These are phyloP conservation scores for Cyanodermella asteris DNA, from an alignment of 2,329 filamentous ascomycete genomes.

Conservation along the genomic window DNA sequence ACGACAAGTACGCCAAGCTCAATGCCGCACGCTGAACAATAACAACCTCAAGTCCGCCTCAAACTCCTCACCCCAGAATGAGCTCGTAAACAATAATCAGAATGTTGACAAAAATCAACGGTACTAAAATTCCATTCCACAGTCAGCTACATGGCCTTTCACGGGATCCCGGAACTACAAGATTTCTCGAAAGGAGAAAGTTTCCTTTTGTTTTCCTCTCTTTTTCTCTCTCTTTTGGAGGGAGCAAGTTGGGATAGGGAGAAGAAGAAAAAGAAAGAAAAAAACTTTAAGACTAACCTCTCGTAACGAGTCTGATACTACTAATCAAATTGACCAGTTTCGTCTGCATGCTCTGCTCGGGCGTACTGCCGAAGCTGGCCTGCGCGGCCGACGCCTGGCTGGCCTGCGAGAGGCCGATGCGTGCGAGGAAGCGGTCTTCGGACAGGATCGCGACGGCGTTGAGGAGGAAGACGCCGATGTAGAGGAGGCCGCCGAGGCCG, in stretches of 20 bases:
- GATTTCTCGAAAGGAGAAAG: too few species aligned
- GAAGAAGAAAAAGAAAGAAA: background rate
- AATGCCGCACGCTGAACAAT: too few species aligned
- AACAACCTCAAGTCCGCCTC: too few species aligned
- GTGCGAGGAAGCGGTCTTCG: slow-evolving; percentile 79
- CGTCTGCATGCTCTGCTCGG: slow-evolving; percentile 53
- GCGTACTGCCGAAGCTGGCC: slow-evolving; percentile 50
- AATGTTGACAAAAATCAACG: slow-evolving; percentile 63
- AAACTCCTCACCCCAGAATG: slow-evolving; percentile 39
- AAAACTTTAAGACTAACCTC: too few species aligned
- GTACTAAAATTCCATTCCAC: slow-evolving; percentile 34
- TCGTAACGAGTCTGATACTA: slow-evolving; percentile 76
- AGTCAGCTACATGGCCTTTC: too few species aligned
- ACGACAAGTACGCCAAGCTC: too few species aligned
- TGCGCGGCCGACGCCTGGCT: slow-evolving; percentile 26
- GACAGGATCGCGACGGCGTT: slow-evolving; percentile 88
- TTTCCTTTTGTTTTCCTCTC: too few species aligned
- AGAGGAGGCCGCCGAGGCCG: too few species aligned
- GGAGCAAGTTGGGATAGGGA: too few species aligned
- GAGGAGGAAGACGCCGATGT: slow-evolving; percentile 68
- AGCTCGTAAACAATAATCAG: slow-evolving; percentile 68
- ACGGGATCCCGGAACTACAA: too few species aligned
- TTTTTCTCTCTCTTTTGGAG: too few species aligned
- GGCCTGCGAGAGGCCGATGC: slow-evolving; percentile 21
- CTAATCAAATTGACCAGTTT: slow-evolving; percentile 79